Conservation (phyloP, 169 alveolate genomes). For the Cyclospora cayetanensis region DNA sequence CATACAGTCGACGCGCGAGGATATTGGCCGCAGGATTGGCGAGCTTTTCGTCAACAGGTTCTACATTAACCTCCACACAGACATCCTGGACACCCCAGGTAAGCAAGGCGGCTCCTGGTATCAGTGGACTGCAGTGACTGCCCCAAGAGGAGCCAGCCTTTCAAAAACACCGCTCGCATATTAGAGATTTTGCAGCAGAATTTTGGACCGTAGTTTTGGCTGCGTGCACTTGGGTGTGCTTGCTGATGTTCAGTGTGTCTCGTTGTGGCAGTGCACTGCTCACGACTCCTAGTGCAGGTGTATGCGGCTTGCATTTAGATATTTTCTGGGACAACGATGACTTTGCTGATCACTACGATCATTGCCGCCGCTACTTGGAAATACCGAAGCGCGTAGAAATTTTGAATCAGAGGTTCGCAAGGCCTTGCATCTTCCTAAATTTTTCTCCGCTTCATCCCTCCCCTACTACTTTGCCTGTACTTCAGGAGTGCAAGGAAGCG, state of each 20-base stretch:
- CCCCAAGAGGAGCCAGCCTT: no score
- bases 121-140: no score
- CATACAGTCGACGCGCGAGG: conserved; percentile 82
- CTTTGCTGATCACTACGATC: conserved; percentile 83
- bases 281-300: no score
- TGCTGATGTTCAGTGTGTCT: neutral
- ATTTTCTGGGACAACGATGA: conserved; percentile 89
- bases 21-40: conserved; percentile 85
- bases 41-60: conserved; percentile 86
- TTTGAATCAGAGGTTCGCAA: conserved; percentile 82
- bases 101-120: no score
- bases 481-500: neutral
- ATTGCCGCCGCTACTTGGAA: conserved; percentile 83
- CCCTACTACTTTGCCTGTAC: neutral
- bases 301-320: conserved; percentile 76
- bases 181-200: no score
- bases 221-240: neutral
- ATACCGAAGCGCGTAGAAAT: conserved; percentile 87
- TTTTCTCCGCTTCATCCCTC: neutral
- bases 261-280: neutral
- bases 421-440: no score
- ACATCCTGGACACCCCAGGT: conserved; percentile 88
- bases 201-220: no score
- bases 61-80: conserved; percentile 86
- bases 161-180: no score